phyloP scores from a whole-genome alignment of 495 filamentous ascomycete species.

The Trichoderma reesei region DNA sequence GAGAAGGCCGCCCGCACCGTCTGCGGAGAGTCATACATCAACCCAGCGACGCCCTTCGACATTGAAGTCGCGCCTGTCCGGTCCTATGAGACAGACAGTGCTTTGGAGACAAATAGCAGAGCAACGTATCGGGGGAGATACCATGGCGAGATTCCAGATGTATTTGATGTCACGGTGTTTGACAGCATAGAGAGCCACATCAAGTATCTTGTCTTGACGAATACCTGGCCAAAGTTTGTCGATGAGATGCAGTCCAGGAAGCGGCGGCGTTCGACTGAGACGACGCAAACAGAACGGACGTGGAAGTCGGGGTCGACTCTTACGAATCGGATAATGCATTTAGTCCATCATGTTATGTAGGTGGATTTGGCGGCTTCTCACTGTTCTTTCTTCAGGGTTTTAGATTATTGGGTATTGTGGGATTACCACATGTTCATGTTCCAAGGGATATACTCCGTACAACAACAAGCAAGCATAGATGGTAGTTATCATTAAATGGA shows the following conservation, averaged over 20 bases:
- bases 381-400: too few relatives aligned
- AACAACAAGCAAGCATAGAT: too few relatives aligned
- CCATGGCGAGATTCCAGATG: not conserved
- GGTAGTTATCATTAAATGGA: not conserved
- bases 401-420: too few relatives aligned
- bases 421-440: too few relatives aligned
- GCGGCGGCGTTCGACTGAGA: not conserved
- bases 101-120: not conserved
- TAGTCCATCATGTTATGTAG: not conserved
- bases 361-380: too few relatives aligned
- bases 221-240: conserved; percentile 12
- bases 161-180: not conserved
- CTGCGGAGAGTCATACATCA: conserved; percentile 7
- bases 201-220: conserved; percentile 11
- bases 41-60: not conserved
- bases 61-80: not conserved
- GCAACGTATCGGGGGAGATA: not conserved
- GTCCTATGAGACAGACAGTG: not conserved
- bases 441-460: too few relatives aligned
- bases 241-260: not conserved
- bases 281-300: not conserved
- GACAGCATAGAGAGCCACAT: conserved; percentile 3
- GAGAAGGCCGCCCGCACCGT: conserved; percentile 20
- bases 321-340: not conserved
- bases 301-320: not conserved